A percentile compares a stretch with the other conserved stretches of the same genome.
Conservation (phyloP, 2,329 filamentous ascomycete species). For the Xylariales sp. region DNA sequence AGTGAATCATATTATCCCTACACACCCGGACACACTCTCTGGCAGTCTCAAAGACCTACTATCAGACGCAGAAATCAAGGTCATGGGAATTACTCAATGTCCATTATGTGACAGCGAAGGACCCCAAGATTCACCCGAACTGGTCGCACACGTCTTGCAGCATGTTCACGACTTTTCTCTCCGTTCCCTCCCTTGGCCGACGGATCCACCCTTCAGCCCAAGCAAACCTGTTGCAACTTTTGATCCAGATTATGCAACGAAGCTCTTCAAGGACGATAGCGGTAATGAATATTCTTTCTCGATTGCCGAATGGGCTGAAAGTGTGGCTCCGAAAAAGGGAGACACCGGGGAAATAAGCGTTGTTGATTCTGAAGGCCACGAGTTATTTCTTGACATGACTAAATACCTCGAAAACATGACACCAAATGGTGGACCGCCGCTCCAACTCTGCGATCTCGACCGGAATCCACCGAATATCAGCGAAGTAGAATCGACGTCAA, state of each 20-base stretch:
- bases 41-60: conserved; percentile 7
- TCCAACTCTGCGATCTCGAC: conserved; percentile 16
- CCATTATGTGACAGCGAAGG: conserved; percentile 16
- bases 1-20: conserved; percentile 10
- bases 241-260: conserved; percentile 14
- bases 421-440: background rate
- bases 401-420: conserved; percentile 18
- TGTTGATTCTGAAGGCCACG: conserved; percentile 10
- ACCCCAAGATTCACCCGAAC: conserved; percentile 14
- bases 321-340: conserved; percentile 13
- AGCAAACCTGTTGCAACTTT: conserved; percentile 19
- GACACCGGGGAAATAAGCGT: conserved; percentile 18
- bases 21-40: conserved; percentile 4
- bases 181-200: conserved; percentile 19
- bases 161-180: conserved; percentile 21
- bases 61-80: conserved; percentile 14
- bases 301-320: conserved; percentile 24
- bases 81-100: conserved; percentile 19
- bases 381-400: conserved; percentile 18
- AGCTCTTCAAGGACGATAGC: background rate
- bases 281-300: conserved; percentile 13
- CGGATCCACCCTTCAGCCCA: conserved; percentile 3
- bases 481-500: conserved; percentile 8
- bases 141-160: conserved; percentile 20
- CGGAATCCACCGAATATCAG: conserved; percentile 3